Evolutionary conservation across 345 rosid genomes (phyloP).

Genomic region (Eucalyptus grandis): DNA sequence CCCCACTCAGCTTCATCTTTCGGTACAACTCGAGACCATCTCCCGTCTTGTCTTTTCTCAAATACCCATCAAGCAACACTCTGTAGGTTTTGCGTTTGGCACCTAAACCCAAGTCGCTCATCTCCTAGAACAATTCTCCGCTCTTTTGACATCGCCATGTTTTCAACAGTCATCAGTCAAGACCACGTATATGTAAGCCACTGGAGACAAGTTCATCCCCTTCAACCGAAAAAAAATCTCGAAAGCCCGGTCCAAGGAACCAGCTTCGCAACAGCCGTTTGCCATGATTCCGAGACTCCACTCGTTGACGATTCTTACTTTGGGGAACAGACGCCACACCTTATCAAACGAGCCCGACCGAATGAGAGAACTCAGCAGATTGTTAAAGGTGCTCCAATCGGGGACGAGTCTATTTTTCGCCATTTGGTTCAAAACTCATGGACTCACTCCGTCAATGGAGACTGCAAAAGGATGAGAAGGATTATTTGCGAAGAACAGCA

Average conservation of each 20-base stretch:
- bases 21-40: conserved; percentile 51
- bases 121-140: conserved; percentile 30
- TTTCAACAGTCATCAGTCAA: conserved; percentile 80
- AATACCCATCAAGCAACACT: conserved; percentile 60
- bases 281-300: conserved; percentile 62
- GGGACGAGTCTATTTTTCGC: no score
- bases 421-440: no score
- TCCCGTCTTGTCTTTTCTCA: conserved; percentile 36
- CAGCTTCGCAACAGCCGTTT: conserved; percentile 55
- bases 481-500: no score
- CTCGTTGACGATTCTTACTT: conserved; percentile 33
- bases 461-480: no score
- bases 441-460: no score
- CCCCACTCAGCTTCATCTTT: conserved; percentile 47
- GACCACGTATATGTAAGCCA: conserved; percentile 56
- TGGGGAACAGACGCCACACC: conserved; percentile 32
- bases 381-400: conserved; percentile 21
- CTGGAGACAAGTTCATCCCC: conserved; percentile 35
- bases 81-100: conserved; percentile 69
- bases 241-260: conserved; percentile 36
- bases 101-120: conserved; percentile 43
- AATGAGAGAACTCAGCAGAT: conserved; percentile 24
- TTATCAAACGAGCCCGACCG: conserved; percentile 21
- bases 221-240: conserved; percentile 30
- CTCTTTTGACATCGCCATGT: conserved; percentile 45